These are phyloP conservation scores for Curvularia hawaiiensis DNA, from an alignment of 2,329 filamentous ascomycete genomes.

Conservation along the genomic window DNA sequence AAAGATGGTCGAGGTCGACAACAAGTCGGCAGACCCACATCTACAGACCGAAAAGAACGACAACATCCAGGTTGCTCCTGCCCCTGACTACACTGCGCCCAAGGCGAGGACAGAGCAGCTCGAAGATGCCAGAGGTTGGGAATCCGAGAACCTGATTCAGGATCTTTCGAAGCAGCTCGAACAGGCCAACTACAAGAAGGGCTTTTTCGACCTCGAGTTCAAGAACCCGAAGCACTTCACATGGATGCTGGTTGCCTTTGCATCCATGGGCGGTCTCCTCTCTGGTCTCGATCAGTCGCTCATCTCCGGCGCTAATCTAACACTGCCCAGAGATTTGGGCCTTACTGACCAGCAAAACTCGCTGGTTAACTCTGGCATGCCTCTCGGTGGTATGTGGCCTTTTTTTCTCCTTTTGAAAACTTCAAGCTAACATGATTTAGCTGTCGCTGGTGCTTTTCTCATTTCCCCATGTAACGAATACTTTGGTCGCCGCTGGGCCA, in stretches of 20 bases:
- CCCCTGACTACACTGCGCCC: conserved; percentile 29
- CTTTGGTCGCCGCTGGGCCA: conserved; percentile 69
- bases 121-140: conserved; percentile 47
- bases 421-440: conserved; percentile 38
- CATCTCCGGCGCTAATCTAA: conserved; percentile 73
- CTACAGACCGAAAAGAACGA: conserved; percentile 23
- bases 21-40: conserved; percentile 14
- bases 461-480: conserved; percentile 71
- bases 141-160: conserved; percentile 52
- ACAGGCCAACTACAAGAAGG: conserved; percentile 45
- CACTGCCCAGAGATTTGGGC: conserved; percentile 63
- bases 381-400: conserved; percentile 58
- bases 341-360: conserved; percentile 63
- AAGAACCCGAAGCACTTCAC: conserved; percentile 69
- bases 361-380: conserved; percentile 73
- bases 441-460: conserved; percentile 71
- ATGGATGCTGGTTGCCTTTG: conserved; percentile 70
- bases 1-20: conserved; percentile 18
- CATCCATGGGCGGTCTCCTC: conserved; percentile 75
- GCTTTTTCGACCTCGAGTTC: conserved; percentile 62
- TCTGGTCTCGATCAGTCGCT: conserved; percentile 75
- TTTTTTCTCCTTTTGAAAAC: too few relatives aligned
- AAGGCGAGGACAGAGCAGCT: conserved; percentile 41
- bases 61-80: conserved; percentile 30
- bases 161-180: conserved; percentile 49